Evolutionary conservation across 306 rosid species (phyloP).

Genomic region (Vicia villosa): DNA sequence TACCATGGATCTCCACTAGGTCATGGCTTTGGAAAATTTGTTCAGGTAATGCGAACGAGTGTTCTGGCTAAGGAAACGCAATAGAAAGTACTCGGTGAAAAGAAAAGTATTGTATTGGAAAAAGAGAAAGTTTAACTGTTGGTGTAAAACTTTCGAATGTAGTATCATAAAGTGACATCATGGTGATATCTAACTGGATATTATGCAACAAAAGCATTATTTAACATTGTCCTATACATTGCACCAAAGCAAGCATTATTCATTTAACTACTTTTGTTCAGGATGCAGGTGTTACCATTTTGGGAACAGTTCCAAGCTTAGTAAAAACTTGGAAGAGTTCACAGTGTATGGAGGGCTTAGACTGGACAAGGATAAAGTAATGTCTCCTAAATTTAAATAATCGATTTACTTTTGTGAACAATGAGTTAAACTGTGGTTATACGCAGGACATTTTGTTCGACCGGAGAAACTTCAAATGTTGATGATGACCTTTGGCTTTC

Average conservation of each 20-base stretch:
- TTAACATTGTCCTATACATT: conserved; percentile 10
- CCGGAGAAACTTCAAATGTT: conserved; percentile 85
- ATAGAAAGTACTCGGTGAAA: neutral
- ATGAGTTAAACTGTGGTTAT: conserved; percentile 34
- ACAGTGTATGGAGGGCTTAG: conserved; percentile 78
- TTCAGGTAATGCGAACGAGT: conserved; percentile 56
- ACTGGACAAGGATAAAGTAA: conserved; percentile 93
- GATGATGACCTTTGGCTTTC: conserved; percentile 98
- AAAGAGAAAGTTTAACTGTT: neutral
- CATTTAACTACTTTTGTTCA: conserved; percentile 41
- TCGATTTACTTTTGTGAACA: neutral
- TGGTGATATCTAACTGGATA: too few species aligned
- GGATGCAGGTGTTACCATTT: conserved; percentile 90
- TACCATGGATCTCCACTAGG: conserved; percentile 97
- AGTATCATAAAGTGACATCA: too few species aligned
- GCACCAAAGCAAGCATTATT: conserved; percentile 2
- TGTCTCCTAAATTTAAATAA: conserved; percentile 13
- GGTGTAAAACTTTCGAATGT: too few species aligned
- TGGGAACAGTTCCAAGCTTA: conserved; percentile 97
- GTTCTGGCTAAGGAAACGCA: neutral
- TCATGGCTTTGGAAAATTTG: conserved; percentile 85
- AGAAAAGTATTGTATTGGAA: neutral
- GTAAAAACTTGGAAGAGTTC: conserved; percentile 94
- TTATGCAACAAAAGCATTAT: too few species aligned
- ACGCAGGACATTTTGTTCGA: conserved; percentile 66